Evolutionary conservation across 2,329 filamentous ascomycete species (phyloP), one percentile per base, ranked within the genome.

Genomic region (Atkinsonella hypoxylon): DNA sequence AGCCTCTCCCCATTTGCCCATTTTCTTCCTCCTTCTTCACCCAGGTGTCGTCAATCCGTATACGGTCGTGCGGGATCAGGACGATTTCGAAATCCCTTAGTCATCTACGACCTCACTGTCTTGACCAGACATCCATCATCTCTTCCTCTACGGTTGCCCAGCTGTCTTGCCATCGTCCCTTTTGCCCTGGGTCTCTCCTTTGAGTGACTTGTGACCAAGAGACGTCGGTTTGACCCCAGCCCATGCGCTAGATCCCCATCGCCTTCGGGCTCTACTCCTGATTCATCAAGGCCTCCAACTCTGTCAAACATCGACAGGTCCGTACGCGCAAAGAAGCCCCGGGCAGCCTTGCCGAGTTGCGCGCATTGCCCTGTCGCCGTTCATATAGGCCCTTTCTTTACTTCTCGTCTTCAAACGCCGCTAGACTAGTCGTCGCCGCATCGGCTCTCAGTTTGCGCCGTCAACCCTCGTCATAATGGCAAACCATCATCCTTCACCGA

Each of bases 401-500:
- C 26, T 32, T 31, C 12, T 20, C 4, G 11, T 31, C 15, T 39
- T 6, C 3, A 20, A 18, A 26, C 46, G 43, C 12, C 31, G 30
- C 30, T 39, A 42, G 32, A 12, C 17, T 45, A 26, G 17, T 45
- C 26, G 32, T 34, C 45, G 50, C 31, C 36, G 38, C 47, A 30
- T 10, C 20, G 31, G 42, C 30, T 36, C 39, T 34, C n/a, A 48
- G 17, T 17, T 22, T 8, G 42, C 30, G 39, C 34, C 20, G 30
- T 30, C 31, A 20, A n/a, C 20, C 32, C 11, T 15, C 15, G 50
- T 40, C 62, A 68, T 55, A 56, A 88, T 88, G 83, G 82, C 83
- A 59, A 85, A 87, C 67, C 85, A 87, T 61, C 87, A 90, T 63
- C 83, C 84, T 41, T 91, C 87, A 60, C 87, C 87, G 40, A 86